Percentiles rank a stretch among this genome's conserved stretches.
Evolutionary conservation across 176 grass and related monocot species (phyloP).

Genomic region (Eragrostis curvula): DNA sequence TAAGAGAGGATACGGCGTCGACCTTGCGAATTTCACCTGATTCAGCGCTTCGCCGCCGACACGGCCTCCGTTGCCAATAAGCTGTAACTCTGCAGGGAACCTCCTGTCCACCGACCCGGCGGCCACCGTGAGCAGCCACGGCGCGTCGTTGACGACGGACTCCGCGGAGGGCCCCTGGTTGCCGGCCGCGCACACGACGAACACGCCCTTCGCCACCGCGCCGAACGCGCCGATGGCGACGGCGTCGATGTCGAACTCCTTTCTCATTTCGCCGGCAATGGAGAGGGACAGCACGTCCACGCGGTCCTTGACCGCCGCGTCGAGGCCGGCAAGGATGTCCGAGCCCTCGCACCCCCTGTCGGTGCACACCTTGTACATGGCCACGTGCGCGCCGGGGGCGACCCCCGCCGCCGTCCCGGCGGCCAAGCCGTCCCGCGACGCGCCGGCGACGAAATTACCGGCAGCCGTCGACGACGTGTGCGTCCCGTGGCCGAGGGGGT

Average conservation of each 20-base stretch:
- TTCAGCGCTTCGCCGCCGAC: neutral
- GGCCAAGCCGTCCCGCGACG: neutral
- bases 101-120: constrained; percentile 39
- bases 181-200: constrained; percentile 40
- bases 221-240: constrained; percentile 45
- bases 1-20: neutral
- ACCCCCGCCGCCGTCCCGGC: constrained; percentile 33
- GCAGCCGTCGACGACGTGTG: constrained; percentile 57
- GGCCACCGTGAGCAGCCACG: constrained; percentile 70
- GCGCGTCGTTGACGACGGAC: constrained; percentile 46
- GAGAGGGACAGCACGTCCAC: constrained; percentile 76
- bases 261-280: neutral
- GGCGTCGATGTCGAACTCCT: neutral
- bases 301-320: constrained; percentile 50
- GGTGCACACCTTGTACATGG: constrained; percentile 55
- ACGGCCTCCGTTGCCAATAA: constrained; percentile 24
- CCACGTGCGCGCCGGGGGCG: constrained; percentile 52
- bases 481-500: constrained; percentile 28
- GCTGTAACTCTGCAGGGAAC: neutral
- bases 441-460: constrained; percentile 33
- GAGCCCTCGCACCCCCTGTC: neutral
- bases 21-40: neutral
- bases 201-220: constrained; percentile 48
- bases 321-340: constrained; percentile 17
- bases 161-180: constrained; percentile 23